phyloP scores from a whole-genome alignment of 2,329 filamentous ascomycete species.

The Nemania serpens region DNA sequence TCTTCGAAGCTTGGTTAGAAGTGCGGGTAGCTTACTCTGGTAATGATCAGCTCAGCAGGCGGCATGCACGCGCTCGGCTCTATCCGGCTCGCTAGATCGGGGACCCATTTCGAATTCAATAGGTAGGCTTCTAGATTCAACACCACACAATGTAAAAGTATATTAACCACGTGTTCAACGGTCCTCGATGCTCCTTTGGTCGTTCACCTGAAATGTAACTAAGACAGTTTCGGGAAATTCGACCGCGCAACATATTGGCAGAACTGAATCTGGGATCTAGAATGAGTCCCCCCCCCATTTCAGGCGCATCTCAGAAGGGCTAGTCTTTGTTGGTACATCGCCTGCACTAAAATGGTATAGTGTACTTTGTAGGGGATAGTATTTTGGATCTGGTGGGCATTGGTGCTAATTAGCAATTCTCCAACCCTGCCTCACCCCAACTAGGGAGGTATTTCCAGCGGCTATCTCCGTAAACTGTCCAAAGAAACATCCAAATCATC shows the following conservation, averaged over 20 bases:
- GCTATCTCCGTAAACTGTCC: too few species aligned
- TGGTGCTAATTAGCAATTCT: not conserved
- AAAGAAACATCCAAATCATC: too few species aligned
- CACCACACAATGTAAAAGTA: not conserved
- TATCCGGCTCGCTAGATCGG: constrained; percentile 1
- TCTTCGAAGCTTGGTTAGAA: too few species aligned
- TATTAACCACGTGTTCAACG: constrained; percentile 16
- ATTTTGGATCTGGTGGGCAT: constrained; percentile 2
- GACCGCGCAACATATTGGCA: constrained; percentile 7
- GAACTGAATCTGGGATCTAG: constrained; percentile 21
- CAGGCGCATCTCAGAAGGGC: constrained; percentile 3
- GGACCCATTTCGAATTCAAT: not conserved
- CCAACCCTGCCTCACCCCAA: too few species aligned
- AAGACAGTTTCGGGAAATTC: constrained; percentile 3
- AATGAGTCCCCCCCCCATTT: not conserved
- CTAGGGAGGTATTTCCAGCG: too few species aligned
- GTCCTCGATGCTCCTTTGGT: not conserved
- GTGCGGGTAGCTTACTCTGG: not conserved
- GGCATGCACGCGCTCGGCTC: not conserved
- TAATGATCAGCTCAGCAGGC: constrained; percentile 11
- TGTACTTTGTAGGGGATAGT: not conserved
- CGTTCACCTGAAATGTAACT: constrained; percentile 3
- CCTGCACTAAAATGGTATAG: not conserved
- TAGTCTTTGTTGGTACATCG: constrained; percentile 14
- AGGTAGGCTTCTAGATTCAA: not conserved